These are phyloP conservation scores for Fusarium graminum DNA, from an alignment of 2,329 filamentous ascomycete species.

Conservation along the genomic window DNA sequence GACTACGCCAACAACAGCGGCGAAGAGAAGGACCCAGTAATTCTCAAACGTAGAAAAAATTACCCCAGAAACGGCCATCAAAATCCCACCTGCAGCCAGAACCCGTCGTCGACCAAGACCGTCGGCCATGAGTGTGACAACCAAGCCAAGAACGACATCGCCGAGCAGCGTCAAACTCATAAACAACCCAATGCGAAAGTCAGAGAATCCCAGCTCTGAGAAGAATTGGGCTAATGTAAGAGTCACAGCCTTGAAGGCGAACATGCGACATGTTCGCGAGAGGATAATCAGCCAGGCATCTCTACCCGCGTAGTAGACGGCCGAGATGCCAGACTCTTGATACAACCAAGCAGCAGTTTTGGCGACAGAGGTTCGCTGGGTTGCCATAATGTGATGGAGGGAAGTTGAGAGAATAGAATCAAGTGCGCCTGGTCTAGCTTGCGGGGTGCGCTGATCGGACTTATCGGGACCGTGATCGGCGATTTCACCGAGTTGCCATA, in stretches of 20 bases:
- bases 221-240: conserved; percentile 74
- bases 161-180: conserved; percentile 74
- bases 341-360: conserved; percentile 51
- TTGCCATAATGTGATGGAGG: conserved; percentile 11
- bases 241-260: conserved; percentile 72
- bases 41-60: conserved; percentile 67
- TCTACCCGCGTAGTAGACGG: conserved; percentile 60
- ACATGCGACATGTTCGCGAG: conserved; percentile 65
- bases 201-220: conserved; percentile 66
- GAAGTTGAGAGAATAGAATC: conserved; percentile 1
- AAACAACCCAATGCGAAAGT: conserved; percentile 72
- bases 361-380: conserved; percentile 18
- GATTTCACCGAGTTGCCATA: conserved; percentile 28
- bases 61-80: conserved; percentile 70
- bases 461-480: conserved; percentile 39
- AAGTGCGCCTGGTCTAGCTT: conserved; percentile 16
- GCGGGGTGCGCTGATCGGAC: conserved; percentile 37
- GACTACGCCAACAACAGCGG: conserved; percentile 71
- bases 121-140: conserved; percentile 71
- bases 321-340: conserved; percentile 63
- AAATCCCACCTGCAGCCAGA: conserved; percentile 62
- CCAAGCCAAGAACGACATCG: conserved; percentile 70
- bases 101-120: conserved; percentile 68
- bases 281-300: conserved; percentile 51
- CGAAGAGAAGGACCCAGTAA: conserved; percentile 70